Evolutionary conservation across 2,329 filamentous ascomycete genomes (phyloP), one percentile per base, ranked within the genome.

Genomic region (Talaromyces islandicus): DNA sequence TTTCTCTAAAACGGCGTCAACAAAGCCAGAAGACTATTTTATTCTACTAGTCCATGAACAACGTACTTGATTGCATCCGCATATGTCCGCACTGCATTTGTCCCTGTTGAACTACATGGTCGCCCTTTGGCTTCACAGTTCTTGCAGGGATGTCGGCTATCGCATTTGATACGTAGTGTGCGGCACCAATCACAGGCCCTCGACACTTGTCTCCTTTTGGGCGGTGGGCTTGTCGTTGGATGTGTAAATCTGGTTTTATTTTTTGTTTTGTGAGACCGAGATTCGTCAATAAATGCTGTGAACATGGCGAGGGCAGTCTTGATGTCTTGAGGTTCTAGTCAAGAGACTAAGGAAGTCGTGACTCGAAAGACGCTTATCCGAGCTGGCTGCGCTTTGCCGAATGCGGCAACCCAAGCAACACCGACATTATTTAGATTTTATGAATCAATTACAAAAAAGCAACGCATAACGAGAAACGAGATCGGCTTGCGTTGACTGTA

Each of bases 141-240:
- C 25, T 11, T 57, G 43, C 59, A 61, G 7, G 59, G 59, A 51
- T 54, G 50, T n/a, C 50, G 55, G 19, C 38, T 61, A 12, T 61
- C 59, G 51, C 59, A 61, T 56, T 55, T 61, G 25, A 61, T 55
- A 12, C 59, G 59, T 0, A 53, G 43, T 10, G 54, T 52, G 27
- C 59, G 59, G 41, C 59, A 61, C 59, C 51, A 54, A 25, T 61
- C 59, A 38, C 59, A 61, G 2, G 59, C 59, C 29, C 51, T 48
- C 4, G 59, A 38, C 6, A 61, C 59, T 43, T 61, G 59, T 25
- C 38, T 51, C 25, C 59, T 54, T 41, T 61, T 61, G 3, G 59
- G 59, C 27, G 46, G 12, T 1, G 59, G 59, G 25, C 48, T 54
- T 9, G 50, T 57, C 6, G 57, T 43, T 10, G 59, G 59, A 19